A percentile compares a stretch with the other conserved stretches of the same genome.
These are phyloP conservation scores for Epichloe sp. DNA, from an alignment of 2,329 filamentous ascomycete genomes.

Conservation along the genomic window DNA sequence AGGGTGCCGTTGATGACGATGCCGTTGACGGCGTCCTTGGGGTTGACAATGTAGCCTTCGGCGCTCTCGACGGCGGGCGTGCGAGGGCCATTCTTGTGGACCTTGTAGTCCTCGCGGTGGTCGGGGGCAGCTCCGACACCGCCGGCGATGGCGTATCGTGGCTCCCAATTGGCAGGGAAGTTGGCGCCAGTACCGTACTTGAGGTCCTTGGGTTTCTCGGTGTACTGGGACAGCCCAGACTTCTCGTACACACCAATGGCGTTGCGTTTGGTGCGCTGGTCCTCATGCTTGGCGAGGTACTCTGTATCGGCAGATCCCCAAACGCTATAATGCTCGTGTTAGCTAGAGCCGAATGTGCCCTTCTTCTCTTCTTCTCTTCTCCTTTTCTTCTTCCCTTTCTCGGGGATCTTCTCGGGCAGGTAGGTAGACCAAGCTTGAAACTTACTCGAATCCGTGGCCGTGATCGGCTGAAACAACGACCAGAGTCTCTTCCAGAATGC, in stretches of 20 bases:
- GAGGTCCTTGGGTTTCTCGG: slow-evolving; percentile 40
- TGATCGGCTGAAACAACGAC: slow-evolving; percentile 77
- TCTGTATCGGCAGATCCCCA: slow-evolving; percentile 71
- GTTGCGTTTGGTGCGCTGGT: slow-evolving; percentile 59
- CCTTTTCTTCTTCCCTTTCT: neutral
- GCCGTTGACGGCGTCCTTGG: slow-evolving; percentile 50
- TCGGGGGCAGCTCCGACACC: slow-evolving; percentile 63
- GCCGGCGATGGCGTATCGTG: slow-evolving; percentile 65
- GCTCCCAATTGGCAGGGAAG: slow-evolving; percentile 78
- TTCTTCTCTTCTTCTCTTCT: neutral
- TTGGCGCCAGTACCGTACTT: slow-evolving; percentile 60
- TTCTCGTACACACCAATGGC: slow-evolving; percentile 62
- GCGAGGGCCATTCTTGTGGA: slow-evolving; percentile 54
- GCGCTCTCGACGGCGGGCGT: slow-evolving; percentile 41
- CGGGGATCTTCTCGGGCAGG: neutral
- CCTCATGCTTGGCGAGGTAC: slow-evolving; percentile 53
- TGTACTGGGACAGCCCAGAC: slow-evolving; percentile 67
- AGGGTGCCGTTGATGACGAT: slow-evolving; percentile 68
- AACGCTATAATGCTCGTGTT: slow-evolving; percentile 30
- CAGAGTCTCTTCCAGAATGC: slow-evolving; percentile 60
- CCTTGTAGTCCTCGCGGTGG: slow-evolving; percentile 60
- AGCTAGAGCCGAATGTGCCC: neutral
- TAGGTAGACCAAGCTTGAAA: neutral
- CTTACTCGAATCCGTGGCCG: slow-evolving; percentile 69
- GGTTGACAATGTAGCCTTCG: slow-evolving; percentile 48